Conservation (phyloP, 371 early-diverging fungal genomes). For the Mycotypha africana region DNA sequence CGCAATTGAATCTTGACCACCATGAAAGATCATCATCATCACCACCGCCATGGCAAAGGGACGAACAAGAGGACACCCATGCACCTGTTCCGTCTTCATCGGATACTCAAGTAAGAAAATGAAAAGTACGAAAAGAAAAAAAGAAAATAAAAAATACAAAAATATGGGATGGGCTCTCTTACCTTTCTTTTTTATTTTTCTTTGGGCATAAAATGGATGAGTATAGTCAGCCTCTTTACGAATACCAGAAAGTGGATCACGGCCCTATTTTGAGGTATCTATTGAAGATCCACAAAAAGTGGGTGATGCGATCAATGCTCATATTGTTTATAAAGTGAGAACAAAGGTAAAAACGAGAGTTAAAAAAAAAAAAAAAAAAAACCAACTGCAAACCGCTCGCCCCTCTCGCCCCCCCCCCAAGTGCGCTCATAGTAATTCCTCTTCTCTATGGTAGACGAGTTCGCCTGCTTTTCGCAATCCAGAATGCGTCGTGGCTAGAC, state of each 20-base stretch:
- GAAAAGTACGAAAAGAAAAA: not conserved
- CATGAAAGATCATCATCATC: no score
- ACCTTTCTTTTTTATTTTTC: not conserved
- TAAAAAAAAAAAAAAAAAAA: not conserved
- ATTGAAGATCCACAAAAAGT: conserved; percentile 91
- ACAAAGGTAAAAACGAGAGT: conserved; percentile 55
- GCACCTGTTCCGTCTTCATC: conserved; percentile 1
- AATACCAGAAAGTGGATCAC: conserved; percentile 47
- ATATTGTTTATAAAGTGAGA: conserved; percentile 84
- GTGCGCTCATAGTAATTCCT: no score
- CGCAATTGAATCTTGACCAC: not conserved
- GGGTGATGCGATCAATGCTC: conserved; percentile 80
- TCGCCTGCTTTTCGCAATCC: conserved; percentile 67
- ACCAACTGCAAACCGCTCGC: not conserved
- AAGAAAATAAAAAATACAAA: not conserved
- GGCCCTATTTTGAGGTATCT: conserved; percentile 69
- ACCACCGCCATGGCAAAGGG: not conserved
- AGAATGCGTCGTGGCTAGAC: conserved; percentile 77
- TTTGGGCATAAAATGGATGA: not conserved
- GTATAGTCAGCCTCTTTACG: conserved; percentile 30
- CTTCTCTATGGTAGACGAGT: conserved; percentile 53
- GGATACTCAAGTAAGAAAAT: no score
- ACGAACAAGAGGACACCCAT: conserved; percentile 13
- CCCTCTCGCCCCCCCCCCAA: no score
- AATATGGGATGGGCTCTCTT: no score